phyloP scores from a whole-genome alignment of 306 rosid genomes.

The Styphnolobium japonicum region DNA sequence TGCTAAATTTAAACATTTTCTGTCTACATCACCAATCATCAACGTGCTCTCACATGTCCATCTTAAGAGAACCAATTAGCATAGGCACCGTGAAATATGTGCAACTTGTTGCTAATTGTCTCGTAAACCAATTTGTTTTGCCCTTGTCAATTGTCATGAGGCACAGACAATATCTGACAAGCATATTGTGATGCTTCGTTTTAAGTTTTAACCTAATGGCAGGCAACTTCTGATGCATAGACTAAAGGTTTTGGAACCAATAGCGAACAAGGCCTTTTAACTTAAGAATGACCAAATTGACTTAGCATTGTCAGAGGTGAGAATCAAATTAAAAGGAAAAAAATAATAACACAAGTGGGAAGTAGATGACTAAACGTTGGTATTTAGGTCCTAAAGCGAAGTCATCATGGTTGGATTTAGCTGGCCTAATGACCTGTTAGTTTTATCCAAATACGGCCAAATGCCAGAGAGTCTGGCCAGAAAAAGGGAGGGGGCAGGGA shows the following conservation, averaged over 20 bases:
- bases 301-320: slow-evolving; percentile 7
- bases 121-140: neutral
- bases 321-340: neutral
- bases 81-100: neutral
- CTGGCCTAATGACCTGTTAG: slow-evolving; percentile 48
- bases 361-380: neutral
- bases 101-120: slow-evolving; percentile 33
- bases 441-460: slow-evolving; percentile 39
- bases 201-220: slow-evolving; percentile 41
- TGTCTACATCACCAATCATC: slow-evolving; percentile 33
- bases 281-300: slow-evolving; percentile 18
- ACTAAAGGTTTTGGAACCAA: slow-evolving; percentile 34
- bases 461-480: slow-evolving; percentile 10
- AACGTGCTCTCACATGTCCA: slow-evolving; percentile 51
- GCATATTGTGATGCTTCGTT: slow-evolving; percentile 37
- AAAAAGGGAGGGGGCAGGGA: neutral
- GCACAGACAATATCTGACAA: slow-evolving; percentile 58
- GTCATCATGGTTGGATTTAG: slow-evolving; percentile 45
- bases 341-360: slow-evolving; percentile 12
- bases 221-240: slow-evolving; percentile 41
- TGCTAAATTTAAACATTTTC: slow-evolving; percentile 4
- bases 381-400: slow-evolving; percentile 7
- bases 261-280: slow-evolving; percentile 27
- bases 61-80: slow-evolving; percentile 22
- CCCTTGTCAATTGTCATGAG: slow-evolving; percentile 16